phyloP scores from a whole-genome alignment of 768 basidiomycete genomes.

The Kwoniella dendrophila region DNA sequence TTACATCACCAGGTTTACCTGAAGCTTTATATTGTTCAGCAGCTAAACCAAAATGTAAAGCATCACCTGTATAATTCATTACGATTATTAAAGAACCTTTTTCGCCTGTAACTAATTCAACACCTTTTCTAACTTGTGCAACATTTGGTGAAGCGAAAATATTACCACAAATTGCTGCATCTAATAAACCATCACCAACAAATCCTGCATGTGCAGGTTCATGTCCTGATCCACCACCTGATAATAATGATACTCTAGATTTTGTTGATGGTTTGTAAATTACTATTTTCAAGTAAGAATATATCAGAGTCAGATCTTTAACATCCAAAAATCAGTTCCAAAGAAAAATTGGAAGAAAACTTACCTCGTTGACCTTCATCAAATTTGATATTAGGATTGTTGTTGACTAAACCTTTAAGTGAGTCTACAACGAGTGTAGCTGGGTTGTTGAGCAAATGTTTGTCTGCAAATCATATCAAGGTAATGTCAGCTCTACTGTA shows the following conservation, averaged over 20 bases:
- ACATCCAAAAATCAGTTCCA: not conserved
- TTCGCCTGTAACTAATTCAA: slow-evolving; percentile 64
- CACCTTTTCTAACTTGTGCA: slow-evolving; percentile 76
- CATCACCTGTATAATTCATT: slow-evolving; percentile 57
- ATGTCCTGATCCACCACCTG: slow-evolving; percentile 63
- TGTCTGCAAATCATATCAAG: slow-evolving; percentile 51
- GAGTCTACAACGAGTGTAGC: slow-evolving; percentile 75
- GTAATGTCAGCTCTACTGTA: not conserved
- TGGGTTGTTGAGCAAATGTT: slow-evolving; percentile 79
- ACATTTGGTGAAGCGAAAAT: slow-evolving; percentile 90
- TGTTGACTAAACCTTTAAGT: slow-evolving; percentile 64
- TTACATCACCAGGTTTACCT: slow-evolving; percentile 47
- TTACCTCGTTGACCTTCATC: slow-evolving; percentile 73
- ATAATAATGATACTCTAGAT: slow-evolving; percentile 64
- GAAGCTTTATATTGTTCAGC: slow-evolving; percentile 50
- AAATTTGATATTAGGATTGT: slow-evolving; percentile 73
- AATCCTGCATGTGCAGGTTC: slow-evolving; percentile 88
- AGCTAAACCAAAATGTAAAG: slow-evolving; percentile 58
- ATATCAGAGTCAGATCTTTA: not conserved
- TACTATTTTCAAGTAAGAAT: not conserved
- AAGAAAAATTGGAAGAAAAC: slow-evolving; percentile 14
- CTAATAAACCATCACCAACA: slow-evolving; percentile 82
- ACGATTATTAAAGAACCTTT: slow-evolving; percentile 51
- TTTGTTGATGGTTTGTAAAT: slow-evolving; percentile 27
- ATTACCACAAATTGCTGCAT: slow-evolving; percentile 81